Percentiles rank a stretch among this genome's conserved stretches.
These are phyloP conservation scores for Penicillium sp. DNA, from an alignment of 2,329 filamentous ascomycete species.

Conservation along the genomic window DNA sequence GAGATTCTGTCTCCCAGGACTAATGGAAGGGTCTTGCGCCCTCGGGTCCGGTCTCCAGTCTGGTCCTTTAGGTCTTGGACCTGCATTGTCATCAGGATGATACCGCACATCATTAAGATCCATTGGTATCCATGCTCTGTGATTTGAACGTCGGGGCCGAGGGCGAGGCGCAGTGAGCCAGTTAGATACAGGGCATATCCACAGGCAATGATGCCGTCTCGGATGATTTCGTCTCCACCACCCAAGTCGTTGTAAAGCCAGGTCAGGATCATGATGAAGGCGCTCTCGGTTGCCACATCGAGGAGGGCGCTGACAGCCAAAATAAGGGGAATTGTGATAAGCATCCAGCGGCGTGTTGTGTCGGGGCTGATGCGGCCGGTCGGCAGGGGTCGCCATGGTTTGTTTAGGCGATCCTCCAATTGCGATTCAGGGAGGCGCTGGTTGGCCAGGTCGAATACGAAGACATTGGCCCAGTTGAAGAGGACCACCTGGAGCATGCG, in stretches of 20 bases:
- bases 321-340: constrained; percentile 25
- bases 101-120: constrained; percentile 30
- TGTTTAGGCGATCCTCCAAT: constrained; percentile 46
- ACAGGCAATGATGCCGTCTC: constrained; percentile 30
- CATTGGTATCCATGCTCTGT: constrained; percentile 23
- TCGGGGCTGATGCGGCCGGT: constrained; percentile 23
- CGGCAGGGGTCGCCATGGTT: constrained; percentile 41
- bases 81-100: constrained; percentile 43
- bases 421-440: constrained; percentile 39
- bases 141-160: constrained; percentile 2
- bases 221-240: constrained; percentile 28
- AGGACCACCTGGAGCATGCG: constrained; percentile 11
- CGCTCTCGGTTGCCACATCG: constrained; percentile 29
- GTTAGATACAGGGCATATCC: constrained; percentile 25
- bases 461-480: constrained; percentile 34
- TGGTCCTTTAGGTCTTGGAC: constrained; percentile 44
- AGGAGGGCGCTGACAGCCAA: constrained; percentile 22
- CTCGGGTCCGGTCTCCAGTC: constrained; percentile 31
- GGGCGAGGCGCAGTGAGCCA: constrained; percentile 19
- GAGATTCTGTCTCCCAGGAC: constrained; percentile 30
- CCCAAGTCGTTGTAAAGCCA: constrained; percentile 48
- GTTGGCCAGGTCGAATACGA: constrained; percentile 44
- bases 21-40: constrained; percentile 30
- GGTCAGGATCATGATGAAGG: constrained; percentile 34
- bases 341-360: constrained; percentile 25